phyloP scores from a whole-genome alignment of 2,329 filamentous ascomycete species.

The Albifimbria verrucaria region DNA sequence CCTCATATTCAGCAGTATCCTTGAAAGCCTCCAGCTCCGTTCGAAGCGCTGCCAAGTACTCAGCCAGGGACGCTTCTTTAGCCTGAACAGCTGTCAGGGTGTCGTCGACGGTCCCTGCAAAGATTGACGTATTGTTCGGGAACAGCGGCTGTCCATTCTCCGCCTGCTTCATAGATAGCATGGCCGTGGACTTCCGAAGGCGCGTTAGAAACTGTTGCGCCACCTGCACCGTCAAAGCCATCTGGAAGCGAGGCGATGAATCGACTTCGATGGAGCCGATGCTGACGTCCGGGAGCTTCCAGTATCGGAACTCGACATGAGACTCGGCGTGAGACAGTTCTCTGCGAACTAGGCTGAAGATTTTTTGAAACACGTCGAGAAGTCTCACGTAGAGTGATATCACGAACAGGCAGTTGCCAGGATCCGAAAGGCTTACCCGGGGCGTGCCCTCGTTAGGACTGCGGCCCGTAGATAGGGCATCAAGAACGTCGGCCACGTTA shows the following conservation, averaged over 20 bases:
- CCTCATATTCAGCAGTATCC: slow-evolving; percentile 7
- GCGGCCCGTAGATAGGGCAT: slow-evolving; percentile 16
- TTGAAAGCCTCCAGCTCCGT: slow-evolving; percentile 15
- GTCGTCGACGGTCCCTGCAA: slow-evolving; percentile 17
- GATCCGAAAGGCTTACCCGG: slow-evolving; percentile 26
- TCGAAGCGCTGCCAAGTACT: slow-evolving; percentile 13
- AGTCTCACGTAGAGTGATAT: slow-evolving; percentile 36
- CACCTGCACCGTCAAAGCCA: slow-evolving; percentile 39
- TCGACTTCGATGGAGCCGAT: slow-evolving; percentile 38
- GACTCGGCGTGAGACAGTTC: slow-evolving; percentile 26
- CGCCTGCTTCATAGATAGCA: slow-evolving; percentile 24
- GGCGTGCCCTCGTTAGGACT: slow-evolving; percentile 7
- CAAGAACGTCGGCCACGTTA: slow-evolving; percentile 30
- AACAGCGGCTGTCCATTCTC: background rate
- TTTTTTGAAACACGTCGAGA: slow-evolving; percentile 37
- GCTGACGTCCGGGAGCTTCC: slow-evolving; percentile 38
- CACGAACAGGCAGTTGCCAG: slow-evolving; percentile 34
- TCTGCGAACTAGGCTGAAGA: slow-evolving; percentile 32
- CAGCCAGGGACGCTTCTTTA: slow-evolving; percentile 14
- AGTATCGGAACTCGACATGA: slow-evolving; percentile 27
- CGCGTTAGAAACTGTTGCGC: slow-evolving; percentile 36
- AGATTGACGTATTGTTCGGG: slow-evolving; percentile 13
- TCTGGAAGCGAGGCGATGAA: slow-evolving; percentile 36
- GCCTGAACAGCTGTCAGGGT: slow-evolving; percentile 10
- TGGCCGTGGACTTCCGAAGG: slow-evolving; percentile 27